These are phyloP conservation scores for Pythium pyrilobum DNA, from an alignment of 352 stramenopile genomes.

Conservation along the genomic window DNA sequence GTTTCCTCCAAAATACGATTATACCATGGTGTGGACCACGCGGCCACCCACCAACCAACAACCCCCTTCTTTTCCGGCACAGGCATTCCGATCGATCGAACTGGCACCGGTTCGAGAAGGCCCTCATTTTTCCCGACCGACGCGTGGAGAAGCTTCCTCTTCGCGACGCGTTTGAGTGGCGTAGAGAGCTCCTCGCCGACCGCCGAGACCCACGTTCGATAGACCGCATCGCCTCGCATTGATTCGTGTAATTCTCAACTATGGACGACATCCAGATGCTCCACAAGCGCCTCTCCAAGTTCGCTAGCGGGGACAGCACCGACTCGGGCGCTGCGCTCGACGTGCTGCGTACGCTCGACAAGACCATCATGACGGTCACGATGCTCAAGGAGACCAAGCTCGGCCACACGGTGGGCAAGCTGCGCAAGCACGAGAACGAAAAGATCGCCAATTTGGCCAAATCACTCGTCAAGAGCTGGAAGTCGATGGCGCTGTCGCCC, in stretches of 20 bases:
- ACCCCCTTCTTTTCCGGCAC: slow-evolving; percentile 12
- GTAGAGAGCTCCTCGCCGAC: neutral
- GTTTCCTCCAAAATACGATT: neutral
- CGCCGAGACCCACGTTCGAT: neutral
- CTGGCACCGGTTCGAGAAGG: neutral
- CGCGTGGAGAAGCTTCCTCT: slow-evolving; percentile 1
- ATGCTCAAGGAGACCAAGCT: slow-evolving; percentile 85
- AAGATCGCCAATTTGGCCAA: slow-evolving; percentile 74
- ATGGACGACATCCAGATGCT: slow-evolving; percentile 72
- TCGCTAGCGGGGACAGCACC: slow-evolving; percentile 51
- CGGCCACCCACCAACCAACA: slow-evolving; percentile 7
- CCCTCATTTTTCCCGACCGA: slow-evolving; percentile 3
- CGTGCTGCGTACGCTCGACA: slow-evolving; percentile 56
- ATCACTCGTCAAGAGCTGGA: slow-evolving; percentile 84
- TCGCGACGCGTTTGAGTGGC: slow-evolving; percentile 1
- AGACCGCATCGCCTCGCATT: neutral
- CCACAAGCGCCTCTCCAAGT: slow-evolving; percentile 69
- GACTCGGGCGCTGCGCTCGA: slow-evolving; percentile 59
- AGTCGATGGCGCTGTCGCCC: slow-evolving; percentile 74
- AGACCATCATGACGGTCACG: slow-evolving; percentile 45
- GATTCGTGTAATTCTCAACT: slow-evolving; percentile 6
- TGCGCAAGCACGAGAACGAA: slow-evolving; percentile 85
- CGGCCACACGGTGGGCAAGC: slow-evolving; percentile 80
- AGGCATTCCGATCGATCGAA: slow-evolving; percentile 1
- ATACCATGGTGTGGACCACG: slow-evolving; percentile 15